Conservation (phyloP, 176 grass and related monocot species). For the Raddia distichophylla region DNA sequence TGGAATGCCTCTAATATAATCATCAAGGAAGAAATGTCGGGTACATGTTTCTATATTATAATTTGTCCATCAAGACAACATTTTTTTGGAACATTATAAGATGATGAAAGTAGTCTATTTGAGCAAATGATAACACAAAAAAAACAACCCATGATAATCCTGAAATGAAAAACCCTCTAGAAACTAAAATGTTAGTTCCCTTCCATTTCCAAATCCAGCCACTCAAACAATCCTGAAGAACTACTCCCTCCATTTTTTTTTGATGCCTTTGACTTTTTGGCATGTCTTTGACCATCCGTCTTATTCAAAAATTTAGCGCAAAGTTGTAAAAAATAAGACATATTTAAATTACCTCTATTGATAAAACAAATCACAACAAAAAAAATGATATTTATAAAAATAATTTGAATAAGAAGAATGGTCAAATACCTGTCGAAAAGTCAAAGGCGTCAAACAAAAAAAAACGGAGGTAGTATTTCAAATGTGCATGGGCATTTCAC, state of each 20-base stretch:
- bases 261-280: too few species aligned
- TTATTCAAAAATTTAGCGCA: too few species aligned
- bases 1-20: neutral
- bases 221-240: neutral
- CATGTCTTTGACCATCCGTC: too few species aligned
- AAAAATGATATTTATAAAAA: too few species aligned
- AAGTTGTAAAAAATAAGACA: too few species aligned
- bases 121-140: constrained; percentile 16
- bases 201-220: constrained; percentile 3
- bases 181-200: constrained; percentile 5
- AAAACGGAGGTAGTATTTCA: too few species aligned
- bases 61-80: constrained; percentile 11
- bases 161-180: neutral
- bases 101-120: neutral
- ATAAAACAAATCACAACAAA: too few species aligned
- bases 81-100: constrained; percentile 5
- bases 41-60: constrained; percentile 16
- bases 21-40: neutral
- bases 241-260: too few species aligned
- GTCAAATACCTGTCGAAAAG: too few species aligned
- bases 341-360: too few species aligned
- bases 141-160: neutral
- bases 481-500: neutral
- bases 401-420: too few species aligned
- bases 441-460: too few species aligned